Percentiles rank a stretch among this genome's conserved stretches.
Evolutionary conservation across 805 yeast genomes (phyloP).

Genomic region (Yamadazyma laniorum): DNA sequence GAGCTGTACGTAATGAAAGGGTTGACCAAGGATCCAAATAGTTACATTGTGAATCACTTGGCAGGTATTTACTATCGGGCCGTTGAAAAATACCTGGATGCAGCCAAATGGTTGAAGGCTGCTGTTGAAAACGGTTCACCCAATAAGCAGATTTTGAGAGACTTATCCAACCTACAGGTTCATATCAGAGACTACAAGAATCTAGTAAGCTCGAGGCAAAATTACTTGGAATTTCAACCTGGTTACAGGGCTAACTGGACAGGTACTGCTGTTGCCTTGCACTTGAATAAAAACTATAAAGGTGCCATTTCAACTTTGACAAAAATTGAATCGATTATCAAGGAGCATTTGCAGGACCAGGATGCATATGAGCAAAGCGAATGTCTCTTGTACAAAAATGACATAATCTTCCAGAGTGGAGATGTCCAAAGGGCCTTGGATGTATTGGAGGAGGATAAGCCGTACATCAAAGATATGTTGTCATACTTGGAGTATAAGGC

Average conservation of each 20-base stretch:
- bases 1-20: slow-evolving; percentile 61
- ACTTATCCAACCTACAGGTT: slow-evolving; percentile 73
- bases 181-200: slow-evolving; percentile 74
- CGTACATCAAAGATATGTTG: slow-evolving; percentile 53
- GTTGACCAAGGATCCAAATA: slow-evolving; percentile 51
- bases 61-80: slow-evolving; percentile 80
- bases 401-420: slow-evolving; percentile 61
- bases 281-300: slow-evolving; percentile 62
- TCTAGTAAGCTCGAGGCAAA: slow-evolving; percentile 61
- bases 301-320: slow-evolving; percentile 70
- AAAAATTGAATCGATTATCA: slow-evolving; percentile 72
- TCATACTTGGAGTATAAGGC: slow-evolving; percentile 69
- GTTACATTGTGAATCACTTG: slow-evolving; percentile 79
- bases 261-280: slow-evolving; percentile 80
- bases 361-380: slow-evolving; percentile 82
- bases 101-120: slow-evolving; percentile 72
- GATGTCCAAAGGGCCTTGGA: slow-evolving; percentile 63
- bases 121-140: slow-evolving; percentile 76
- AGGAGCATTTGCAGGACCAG: slow-evolving; percentile 61
- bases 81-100: slow-evolving; percentile 66
- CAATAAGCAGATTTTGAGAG: slow-evolving; percentile 78
- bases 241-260: slow-evolving; percentile 93
- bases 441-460: slow-evolving; percentile 51
- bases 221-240: slow-evolving; percentile 66
- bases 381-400: slow-evolving; percentile 69